Percentiles rank a stretch among this genome's conserved stretches.
Conservation (phyloP, 2,329 filamentous ascomycete genomes). For the Fusarium nodosum region DNA sequence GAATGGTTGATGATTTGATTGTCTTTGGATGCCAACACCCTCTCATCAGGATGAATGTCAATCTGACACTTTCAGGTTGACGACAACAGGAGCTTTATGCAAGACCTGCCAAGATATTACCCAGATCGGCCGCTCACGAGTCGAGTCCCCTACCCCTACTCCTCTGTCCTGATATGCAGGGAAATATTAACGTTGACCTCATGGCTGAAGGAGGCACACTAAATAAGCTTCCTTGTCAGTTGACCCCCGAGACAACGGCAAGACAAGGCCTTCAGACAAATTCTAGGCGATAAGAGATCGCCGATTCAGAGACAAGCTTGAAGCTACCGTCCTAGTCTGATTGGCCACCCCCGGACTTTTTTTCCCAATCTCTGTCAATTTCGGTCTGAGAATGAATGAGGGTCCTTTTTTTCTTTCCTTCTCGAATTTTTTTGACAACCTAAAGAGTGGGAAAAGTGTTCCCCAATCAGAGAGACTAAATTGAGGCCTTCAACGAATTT, state of each 20-base stretch:
- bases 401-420: slow-evolving; percentile 24
- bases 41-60: slow-evolving; percentile 13
- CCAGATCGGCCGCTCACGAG: slow-evolving; percentile 29
- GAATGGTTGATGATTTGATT: not conserved
- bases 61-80: slow-evolving; percentile 16
- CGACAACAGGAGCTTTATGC: slow-evolving; percentile 20
- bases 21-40: slow-evolving; percentile 11
- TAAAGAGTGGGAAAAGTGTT: slow-evolving; percentile 12
- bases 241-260: slow-evolving; percentile 33
- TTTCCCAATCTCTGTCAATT: slow-evolving; percentile 12
- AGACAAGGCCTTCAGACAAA: slow-evolving; percentile 30
- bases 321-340: slow-evolving; percentile 36
- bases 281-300: slow-evolving; percentile 47
- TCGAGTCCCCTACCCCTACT: slow-evolving; percentile 15
- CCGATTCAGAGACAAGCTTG: slow-evolving; percentile 42
- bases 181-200: slow-evolving; percentile 34
- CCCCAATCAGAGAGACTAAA: slow-evolving; percentile 6
- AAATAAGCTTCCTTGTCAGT: slow-evolving; percentile 41
- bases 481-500: slow-evolving; percentile 32
- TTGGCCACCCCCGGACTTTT: slow-evolving; percentile 52
- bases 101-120: slow-evolving; percentile 29
- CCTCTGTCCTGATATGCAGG: slow-evolving; percentile 24
- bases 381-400: slow-evolving; percentile 18
- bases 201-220: slow-evolving; percentile 27
- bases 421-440: slow-evolving; percentile 23